phyloP scores from a whole-genome alignment of 208 protist species.

The Giardia duodenalis region DNA sequence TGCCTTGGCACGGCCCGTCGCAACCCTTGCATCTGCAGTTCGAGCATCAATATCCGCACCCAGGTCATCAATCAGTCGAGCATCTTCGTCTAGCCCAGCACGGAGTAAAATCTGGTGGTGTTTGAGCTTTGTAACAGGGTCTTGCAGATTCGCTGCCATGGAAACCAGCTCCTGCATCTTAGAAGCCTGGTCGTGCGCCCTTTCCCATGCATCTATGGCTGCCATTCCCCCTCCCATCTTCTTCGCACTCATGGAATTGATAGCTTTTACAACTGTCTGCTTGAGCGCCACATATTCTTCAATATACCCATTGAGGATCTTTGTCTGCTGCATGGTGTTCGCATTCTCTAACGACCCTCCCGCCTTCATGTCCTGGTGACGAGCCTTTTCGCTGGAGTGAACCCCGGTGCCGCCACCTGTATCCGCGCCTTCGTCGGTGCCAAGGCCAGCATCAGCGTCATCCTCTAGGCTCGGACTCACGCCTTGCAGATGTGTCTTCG shows the following conservation, averaged over 20 bases:
- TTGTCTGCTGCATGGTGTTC: background rate
- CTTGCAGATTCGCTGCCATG: background rate
- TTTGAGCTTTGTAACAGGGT: background rate
- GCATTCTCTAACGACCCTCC: background rate
- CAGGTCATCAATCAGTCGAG: background rate
- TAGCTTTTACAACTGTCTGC: background rate
- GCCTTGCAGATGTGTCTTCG: background rate
- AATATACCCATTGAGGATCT: background rate
- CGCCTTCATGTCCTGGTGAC: too few relatives aligned
- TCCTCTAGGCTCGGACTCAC: background rate
- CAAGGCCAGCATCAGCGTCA: too few relatives aligned
- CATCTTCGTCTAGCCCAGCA: background rate
- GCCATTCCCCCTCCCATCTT: background rate
- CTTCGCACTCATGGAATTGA: background rate
- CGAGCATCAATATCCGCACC: background rate
- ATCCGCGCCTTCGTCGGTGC: too few relatives aligned
- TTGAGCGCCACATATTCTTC: background rate
- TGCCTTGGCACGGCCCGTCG: background rate
- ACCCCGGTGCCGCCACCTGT: too few relatives aligned
- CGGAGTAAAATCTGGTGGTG: background rate
- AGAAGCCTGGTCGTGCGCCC: background rate
- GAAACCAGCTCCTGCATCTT: background rate
- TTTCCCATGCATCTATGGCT: background rate
- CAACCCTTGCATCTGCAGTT: background rate
- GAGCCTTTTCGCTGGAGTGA: too few relatives aligned